Base-by-base conservation (phyloP, 352 stramenopile genomes). In the Globisporangium rhizosaccharum region DNA sequence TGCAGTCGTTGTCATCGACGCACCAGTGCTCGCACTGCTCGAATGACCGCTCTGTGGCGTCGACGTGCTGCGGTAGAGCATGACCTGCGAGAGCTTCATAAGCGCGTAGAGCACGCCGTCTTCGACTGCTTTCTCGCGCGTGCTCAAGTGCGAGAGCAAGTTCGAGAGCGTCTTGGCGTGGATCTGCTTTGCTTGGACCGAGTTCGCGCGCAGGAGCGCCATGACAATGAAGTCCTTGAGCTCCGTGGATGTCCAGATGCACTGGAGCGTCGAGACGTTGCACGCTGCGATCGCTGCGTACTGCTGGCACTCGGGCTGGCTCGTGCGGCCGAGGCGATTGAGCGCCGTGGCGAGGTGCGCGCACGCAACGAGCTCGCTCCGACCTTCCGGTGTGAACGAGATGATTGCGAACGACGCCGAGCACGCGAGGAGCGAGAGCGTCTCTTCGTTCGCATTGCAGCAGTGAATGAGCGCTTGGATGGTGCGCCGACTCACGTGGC, bases 211-310 rank as follows among this genome's bases (percentile, higher is more conserved):
- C 30, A 93, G 54, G 26, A 93, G 50, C 14, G 84, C 82, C 3
- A 93, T 79, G 1, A 91, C 84, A 14, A 91, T 89, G 37, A 93
- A 90, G 59, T 93, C 84, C 39, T 90, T 90, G 2, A 93, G 76
- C 54, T 93, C 84, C 0, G 71, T 56, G 0, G 78, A 87, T 1
- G 69, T 85, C 84, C 84, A 93, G 20, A 90, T 82, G 59, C 81
- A 93, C 39, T 70, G 56, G 1, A 85, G 37, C 0, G 73, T 84
- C 1, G 84, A 87, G 3, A 90, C 78, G 33, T 93, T 93, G 53
- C 84, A 93, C 0, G 84, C 84, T 1, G 84, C 82, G 39, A 93
- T 84, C 1, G 84, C 81, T 17, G 84, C 84, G 44, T 91, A 88
- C 44, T 91, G 81, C 52, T 93, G 84, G 15, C 79, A 89, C 59